Conservation (phyloP, 2,329 filamentous ascomycete genomes). For the Alternaria triticimaculans region DNA sequence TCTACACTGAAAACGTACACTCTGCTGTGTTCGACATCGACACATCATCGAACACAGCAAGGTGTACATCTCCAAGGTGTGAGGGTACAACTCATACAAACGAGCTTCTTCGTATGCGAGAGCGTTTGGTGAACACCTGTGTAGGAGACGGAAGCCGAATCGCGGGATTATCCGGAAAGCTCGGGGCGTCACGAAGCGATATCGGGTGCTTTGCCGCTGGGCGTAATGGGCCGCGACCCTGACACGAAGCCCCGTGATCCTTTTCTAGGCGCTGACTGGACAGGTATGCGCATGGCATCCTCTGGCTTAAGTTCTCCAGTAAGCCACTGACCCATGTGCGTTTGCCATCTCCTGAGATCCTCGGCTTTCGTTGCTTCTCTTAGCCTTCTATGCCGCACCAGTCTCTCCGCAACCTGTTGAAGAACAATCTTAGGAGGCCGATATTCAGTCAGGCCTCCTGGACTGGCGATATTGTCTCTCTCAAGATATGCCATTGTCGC, state of each 20-base stretch:
- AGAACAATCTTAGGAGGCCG: constrained; percentile 54
- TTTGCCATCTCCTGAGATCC: constrained; percentile 46
- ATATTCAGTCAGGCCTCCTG: constrained; percentile 51
- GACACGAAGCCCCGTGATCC: constrained; percentile 10
- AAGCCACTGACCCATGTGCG: constrained; percentile 49
- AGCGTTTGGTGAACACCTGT: neutral
- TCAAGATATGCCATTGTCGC: constrained; percentile 51
- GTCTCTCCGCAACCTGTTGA: constrained; percentile 55
- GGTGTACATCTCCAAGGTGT: too few relatives aligned
- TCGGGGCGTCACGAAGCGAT: neutral
- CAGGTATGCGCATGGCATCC: constrained; percentile 23
- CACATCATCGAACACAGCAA: neutral
- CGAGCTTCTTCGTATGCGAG: neutral
- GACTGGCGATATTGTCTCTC: constrained; percentile 41
- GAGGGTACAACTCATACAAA: neutral
- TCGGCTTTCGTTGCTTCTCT: constrained; percentile 49
- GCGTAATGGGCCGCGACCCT: constrained; percentile 5
- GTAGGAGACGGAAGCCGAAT: neutral
- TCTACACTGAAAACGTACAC: too few relatives aligned
- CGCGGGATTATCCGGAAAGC: neutral
- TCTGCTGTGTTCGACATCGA: too few relatives aligned
- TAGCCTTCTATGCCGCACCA: constrained; percentile 54
- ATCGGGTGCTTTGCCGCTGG: constrained; percentile 1
- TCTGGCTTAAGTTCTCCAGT: constrained; percentile 42
- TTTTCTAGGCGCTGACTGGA: constrained; percentile 4